A percentile compares a stretch with the other conserved stretches of the same genome.
These are phyloP conservation scores for Rhinocladiella similis DNA, from an alignment of 2,329 filamentous ascomycete genomes.

Conservation along the genomic window DNA sequence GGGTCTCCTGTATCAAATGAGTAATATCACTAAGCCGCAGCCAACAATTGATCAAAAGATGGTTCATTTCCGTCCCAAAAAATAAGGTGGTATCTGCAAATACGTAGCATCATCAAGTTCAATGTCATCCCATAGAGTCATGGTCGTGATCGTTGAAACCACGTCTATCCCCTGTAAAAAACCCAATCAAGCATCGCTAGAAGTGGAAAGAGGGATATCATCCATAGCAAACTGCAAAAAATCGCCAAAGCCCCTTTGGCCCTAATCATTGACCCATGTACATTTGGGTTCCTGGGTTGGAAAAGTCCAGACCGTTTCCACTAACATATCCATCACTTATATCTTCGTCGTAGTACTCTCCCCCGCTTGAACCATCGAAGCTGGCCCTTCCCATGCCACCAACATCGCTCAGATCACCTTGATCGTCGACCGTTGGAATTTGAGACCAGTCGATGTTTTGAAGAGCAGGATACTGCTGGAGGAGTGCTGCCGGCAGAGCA, in stretches of 20 bases:
- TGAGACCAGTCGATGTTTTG: constrained; percentile 84
- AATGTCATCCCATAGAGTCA: neutral
- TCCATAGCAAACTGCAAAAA: constrained; percentile 2
- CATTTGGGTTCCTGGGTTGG: constrained; percentile 17
- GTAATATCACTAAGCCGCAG: neutral
- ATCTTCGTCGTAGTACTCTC: constrained; percentile 70
- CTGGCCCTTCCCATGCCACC: constrained; percentile 79
- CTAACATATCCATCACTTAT: constrained; percentile 36
- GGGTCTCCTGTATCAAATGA: too few species aligned
- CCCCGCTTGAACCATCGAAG: constrained; percentile 72
- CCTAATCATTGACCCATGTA: constrained; percentile 17
- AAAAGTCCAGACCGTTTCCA: constrained; percentile 29
- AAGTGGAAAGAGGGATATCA: neutral
- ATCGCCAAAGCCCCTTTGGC: neutral
- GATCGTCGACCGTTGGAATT: constrained; percentile 64
- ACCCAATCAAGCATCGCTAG: neutral
- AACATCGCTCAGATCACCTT: constrained; percentile 59
- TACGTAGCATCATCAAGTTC: neutral
- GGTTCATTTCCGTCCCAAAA: neutral
- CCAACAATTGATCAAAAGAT: neutral
- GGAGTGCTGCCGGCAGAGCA: constrained; percentile 77
- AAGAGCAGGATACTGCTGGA: constrained; percentile 92
- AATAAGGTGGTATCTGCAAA: constrained; percentile 13
- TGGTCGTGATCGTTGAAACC: constrained; percentile 3
- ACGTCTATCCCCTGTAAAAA: constrained; percentile 5